Base-by-base conservation (phyloP, 768 basidiomycete genomes). In the Lentinula lateritia region DNA sequence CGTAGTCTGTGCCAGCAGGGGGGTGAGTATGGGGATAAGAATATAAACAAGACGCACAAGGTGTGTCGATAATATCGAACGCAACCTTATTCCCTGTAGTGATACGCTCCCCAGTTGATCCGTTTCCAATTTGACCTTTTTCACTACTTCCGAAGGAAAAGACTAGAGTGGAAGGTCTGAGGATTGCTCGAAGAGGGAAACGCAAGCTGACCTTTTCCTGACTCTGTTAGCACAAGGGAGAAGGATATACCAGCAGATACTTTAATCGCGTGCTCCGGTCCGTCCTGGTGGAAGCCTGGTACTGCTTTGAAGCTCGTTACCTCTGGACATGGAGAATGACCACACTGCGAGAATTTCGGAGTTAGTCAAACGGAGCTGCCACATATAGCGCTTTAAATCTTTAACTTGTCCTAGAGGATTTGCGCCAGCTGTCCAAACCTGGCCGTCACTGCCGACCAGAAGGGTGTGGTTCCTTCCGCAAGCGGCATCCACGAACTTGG, bases 111-210 rank as follows among this genome's bases (percentile, higher is more conserved):
- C 95, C 93, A 0, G 93, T 95, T 64, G 85, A 85, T 16, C 95
- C 96, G 70, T 93, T 95, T 0, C 94, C 96, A 0, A 98, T 78
- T 65, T 97, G 95, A 1, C 96, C 96, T 62, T 92, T 87, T 73
- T 97, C 95, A 20, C 87, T 92, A 55, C 92, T 95, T 38, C 96
- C 96, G 64, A 94, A 89, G 1, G 93, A 82, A 67, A 89, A 98
- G 2, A 96, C 93, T 90, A 32, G 36, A 52, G 32, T 38, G 23
- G 52, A 32, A 15, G 42, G 52, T 15, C 28, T 13, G 43, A 63
- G 4, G 6, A 7, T 32, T 0, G 38, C 41, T 43, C 23, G 23
- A 41, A 34, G 58, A 52, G 9, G 15, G 28, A 15, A 54, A 2
- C 10, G n/a, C 38, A 15, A 32, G 39, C 20, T 42, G 64, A 87